phyloP scores from a whole-genome alignment of 78 protist species.

The Andalucia godoyi region DNA sequence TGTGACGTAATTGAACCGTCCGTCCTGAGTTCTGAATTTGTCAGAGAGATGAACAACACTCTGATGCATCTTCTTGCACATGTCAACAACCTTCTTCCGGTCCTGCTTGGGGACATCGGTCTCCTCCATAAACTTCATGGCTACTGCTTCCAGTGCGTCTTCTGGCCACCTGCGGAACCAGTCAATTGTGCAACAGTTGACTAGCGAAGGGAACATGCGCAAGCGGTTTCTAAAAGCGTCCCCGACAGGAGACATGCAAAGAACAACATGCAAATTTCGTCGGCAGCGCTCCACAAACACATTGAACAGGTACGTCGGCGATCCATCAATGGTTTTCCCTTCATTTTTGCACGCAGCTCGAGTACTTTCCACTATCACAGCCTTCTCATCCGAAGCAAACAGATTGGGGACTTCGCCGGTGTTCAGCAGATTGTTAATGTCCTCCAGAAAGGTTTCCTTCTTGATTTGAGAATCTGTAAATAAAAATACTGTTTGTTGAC shows the following conservation, averaged over 20 bases:
- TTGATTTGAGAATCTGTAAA: conserved; percentile 51
- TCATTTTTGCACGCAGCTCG: background rate
- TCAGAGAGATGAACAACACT: conserved; percentile 20
- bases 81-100: conserved; percentile 1
- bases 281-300: conserved; percentile 32
- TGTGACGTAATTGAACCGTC: conserved; percentile 47
- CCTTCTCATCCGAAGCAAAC: conserved; percentile 34
- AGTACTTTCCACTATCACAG: conserved; percentile 18
- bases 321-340: background rate
- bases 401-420: conserved; percentile 83
- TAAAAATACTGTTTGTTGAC: conserved; percentile 15
- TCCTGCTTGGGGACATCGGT: background rate
- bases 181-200: conserved; percentile 72
- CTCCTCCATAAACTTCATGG: conserved; percentile 10
- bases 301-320: background rate
- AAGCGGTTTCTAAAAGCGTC: conserved; percentile 58
- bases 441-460: conserved; percentile 71
- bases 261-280: conserved; percentile 51
- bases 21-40: conserved; percentile 21
- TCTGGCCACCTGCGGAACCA: conserved; percentile 86
- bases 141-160: conserved; percentile 80
- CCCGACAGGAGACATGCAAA: conserved; percentile 76
- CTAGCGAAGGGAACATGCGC: conserved; percentile 79
- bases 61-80: conserved; percentile 48
- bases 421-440: conserved; percentile 63